Evolutionary conservation across 2,329 filamentous ascomycete species (phyloP).

Genomic region (Ciborinia camelliae): DNA sequence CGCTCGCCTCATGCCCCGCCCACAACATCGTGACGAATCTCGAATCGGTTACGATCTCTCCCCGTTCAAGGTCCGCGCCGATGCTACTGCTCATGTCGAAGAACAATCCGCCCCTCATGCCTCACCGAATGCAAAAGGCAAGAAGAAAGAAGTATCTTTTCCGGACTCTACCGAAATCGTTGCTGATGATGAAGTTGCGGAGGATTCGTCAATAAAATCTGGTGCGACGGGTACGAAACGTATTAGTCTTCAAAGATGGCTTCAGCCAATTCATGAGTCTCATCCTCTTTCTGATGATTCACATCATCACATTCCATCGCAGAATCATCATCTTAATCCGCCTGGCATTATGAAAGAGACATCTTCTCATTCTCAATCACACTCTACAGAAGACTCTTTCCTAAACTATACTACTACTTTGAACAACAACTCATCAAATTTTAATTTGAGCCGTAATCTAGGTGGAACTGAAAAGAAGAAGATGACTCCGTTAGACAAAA

Average conservation of each 20-base stretch:
- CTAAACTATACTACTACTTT: neutral
- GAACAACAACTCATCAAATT: conserved; percentile 28
- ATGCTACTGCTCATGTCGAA: conserved; percentile 56
- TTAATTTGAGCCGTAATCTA: conserved; percentile 21
- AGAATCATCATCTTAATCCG: conserved; percentile 27
- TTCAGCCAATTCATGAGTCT: conserved; percentile 47
- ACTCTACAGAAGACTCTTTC: conserved; percentile 18
- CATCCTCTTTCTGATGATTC: neutral
- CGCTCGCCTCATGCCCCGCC: conserved; percentile 75
- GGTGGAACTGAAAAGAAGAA: conserved; percentile 45
- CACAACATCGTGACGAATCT: conserved; percentile 65
- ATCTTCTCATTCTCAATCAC: conserved; percentile 16
- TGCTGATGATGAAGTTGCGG: conserved; percentile 42
- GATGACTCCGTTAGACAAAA: conserved; percentile 66
- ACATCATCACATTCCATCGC: neutral
- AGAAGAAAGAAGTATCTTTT: conserved; percentile 67
- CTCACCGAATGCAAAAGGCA: conserved; percentile 1
- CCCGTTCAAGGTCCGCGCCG: conserved; percentile 77
- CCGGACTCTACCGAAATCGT: conserved; percentile 43
- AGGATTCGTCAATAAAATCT: conserved; percentile 41
- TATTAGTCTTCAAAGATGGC: conserved; percentile 59
- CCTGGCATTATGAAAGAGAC: conserved; percentile 56
- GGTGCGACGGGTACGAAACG: conserved; percentile 42
- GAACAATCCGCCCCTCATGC: conserved; percentile 44
- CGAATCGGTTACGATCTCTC: conserved; percentile 65